These are phyloP conservation scores for Pythium periplocum DNA, from an alignment of 352 stramenopile species.

Conservation along the genomic window DNA sequence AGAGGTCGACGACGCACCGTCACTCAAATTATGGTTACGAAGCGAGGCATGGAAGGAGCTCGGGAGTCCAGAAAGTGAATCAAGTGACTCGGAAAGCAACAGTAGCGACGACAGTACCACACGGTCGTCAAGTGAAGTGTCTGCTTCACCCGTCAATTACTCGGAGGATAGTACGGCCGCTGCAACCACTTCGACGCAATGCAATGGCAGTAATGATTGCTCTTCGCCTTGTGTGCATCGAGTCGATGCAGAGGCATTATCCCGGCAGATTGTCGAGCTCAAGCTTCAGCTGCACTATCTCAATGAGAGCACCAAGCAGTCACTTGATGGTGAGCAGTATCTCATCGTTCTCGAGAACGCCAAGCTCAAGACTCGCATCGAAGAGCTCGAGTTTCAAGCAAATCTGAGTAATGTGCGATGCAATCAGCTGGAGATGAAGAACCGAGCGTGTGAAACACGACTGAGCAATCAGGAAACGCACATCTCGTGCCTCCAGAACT, in stretches of 20 bases:
- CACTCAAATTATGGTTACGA: conserved; percentile 55
- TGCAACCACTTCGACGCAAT: neutral
- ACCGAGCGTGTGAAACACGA: conserved; percentile 55
- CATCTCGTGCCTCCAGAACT: conserved; percentile 69
- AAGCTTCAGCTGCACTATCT: conserved; percentile 76
- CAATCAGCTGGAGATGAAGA: conserved; percentile 68
- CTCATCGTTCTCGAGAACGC: conserved; percentile 61
- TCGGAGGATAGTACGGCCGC: neutral
- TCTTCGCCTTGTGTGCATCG: conserved; percentile 38
- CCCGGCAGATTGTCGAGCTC: conserved; percentile 66
- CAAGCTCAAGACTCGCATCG: conserved; percentile 60
- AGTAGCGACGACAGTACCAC: conserved; percentile 1
- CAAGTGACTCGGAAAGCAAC: conserved; percentile 6
- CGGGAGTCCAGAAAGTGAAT: neutral
- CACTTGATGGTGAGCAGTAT: conserved; percentile 55
- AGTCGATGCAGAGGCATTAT: conserved; percentile 49
- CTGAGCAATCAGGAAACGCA: conserved; percentile 73
- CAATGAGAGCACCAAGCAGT: conserved; percentile 51
- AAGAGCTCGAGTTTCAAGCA: conserved; percentile 65
- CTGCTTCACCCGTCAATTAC: neutral
- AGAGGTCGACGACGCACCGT: conserved; percentile 10
- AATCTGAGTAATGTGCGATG: conserved; percentile 54
- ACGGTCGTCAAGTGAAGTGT: neutral
- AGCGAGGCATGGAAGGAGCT: conserved; percentile 25
- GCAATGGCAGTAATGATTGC: neutral